Conservation (phyloP, 2,329 filamentous ascomycete species). For the Apiospora sp. region DNA sequence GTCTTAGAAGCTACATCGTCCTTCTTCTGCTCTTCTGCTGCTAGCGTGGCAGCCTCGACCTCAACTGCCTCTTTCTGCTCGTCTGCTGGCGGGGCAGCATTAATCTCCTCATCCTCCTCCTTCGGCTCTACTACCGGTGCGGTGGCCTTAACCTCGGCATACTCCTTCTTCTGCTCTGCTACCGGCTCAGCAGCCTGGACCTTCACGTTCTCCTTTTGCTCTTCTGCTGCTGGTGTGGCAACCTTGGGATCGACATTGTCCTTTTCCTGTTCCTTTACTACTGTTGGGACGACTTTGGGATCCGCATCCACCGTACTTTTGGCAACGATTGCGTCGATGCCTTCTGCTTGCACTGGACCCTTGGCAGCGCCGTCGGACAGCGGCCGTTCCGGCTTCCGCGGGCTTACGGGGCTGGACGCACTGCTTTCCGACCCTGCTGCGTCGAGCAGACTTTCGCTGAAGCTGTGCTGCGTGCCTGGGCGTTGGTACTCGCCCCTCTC, state of each 20-base stretch:
- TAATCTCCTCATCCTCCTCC: not conserved
- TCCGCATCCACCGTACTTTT: not conserved
- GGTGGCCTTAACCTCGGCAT: not conserved
- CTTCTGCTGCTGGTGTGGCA: not conserved
- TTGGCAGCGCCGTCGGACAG: constrained; percentile 27
- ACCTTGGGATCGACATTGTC: not conserved
- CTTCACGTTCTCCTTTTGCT: not conserved
- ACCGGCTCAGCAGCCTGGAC: not conserved
- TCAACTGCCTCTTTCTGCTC: not conserved
- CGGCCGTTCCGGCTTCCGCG: constrained; percentile 30
- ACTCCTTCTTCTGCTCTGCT: not conserved
- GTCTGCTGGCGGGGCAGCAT: not conserved
- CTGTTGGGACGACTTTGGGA: not conserved
- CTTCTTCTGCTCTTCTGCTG: not conserved
- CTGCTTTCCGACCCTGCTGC: constrained; percentile 39
- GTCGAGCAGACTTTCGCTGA: constrained; percentile 55
- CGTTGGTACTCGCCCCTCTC: constrained; percentile 35
- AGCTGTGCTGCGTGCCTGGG: constrained; percentile 51
- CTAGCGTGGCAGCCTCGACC: not conserved
- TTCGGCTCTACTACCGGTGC: not conserved
- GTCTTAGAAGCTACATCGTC: not conserved
- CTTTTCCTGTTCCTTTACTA: not conserved
- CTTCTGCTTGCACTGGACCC: constrained; percentile 18
- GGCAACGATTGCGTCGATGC: constrained; percentile 27
- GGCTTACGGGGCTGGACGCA: constrained; percentile 37